A percentile compares a stretch with the other conserved stretches of the same genome.
phyloP scores from a whole-genome alignment of 257 asterid genomes.

The Mentha longifolia region DNA sequence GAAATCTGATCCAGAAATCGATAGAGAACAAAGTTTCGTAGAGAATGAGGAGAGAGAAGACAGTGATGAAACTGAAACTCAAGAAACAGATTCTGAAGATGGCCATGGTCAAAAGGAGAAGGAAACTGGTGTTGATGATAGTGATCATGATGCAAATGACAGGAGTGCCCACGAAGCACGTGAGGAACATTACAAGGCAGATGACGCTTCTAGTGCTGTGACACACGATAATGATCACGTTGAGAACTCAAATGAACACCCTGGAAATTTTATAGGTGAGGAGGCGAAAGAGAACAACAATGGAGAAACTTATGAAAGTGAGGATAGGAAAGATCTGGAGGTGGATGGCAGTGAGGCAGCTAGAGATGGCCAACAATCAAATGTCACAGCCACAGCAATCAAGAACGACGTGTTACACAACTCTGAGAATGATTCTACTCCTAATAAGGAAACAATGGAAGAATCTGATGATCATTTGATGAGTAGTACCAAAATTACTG shows the following conservation, averaged over 20 bases:
- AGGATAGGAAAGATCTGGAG: constrained; percentile 38
- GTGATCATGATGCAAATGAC: constrained; percentile 52
- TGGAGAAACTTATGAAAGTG: constrained; percentile 32
- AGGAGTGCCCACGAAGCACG: constrained; percentile 65
- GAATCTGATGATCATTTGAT: constrained; percentile 35
- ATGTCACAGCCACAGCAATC: constrained; percentile 36
- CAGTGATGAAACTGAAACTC: constrained; percentile 52
- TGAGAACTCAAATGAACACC: constrained; percentile 43
- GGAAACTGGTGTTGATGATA: constrained; percentile 44
- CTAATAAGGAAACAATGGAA: constrained; percentile 41
- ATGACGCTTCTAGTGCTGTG: constrained; percentile 99
- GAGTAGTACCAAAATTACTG: constrained; percentile 38
- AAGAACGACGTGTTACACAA: no score
- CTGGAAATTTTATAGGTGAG: constrained; percentile 37
- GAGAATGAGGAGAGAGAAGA: constrained; percentile 59
- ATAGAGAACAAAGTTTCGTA: constrained; percentile 49
- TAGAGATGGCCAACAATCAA: constrained; percentile 36
- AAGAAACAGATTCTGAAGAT: constrained; percentile 54
- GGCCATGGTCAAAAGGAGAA: constrained; percentile 44
- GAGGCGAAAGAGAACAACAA: constrained; percentile 34
- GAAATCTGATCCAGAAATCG: constrained; percentile 59
- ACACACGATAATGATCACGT: constrained; percentile 51
- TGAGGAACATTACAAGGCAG: constrained; percentile 90
- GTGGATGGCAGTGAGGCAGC: constrained; percentile 43
- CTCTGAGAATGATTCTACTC: constrained; percentile 38